A percentile compares a stretch with the other conserved stretches of the same genome.
These are phyloP conservation scores for Wickerhamomyces sp. DNA, from an alignment of 1,139 yeast species.

Conservation along the genomic window DNA sequence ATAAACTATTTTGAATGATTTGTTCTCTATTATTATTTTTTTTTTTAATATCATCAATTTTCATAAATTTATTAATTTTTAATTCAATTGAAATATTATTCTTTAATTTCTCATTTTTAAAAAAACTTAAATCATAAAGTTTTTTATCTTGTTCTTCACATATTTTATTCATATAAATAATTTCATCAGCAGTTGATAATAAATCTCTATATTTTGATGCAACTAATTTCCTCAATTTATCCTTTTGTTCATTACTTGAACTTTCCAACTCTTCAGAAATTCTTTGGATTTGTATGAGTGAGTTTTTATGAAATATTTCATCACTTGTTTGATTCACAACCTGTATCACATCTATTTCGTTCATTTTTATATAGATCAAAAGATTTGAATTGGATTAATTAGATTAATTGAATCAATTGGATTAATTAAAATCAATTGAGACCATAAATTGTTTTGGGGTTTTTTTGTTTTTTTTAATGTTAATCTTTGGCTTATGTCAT, in stretches of 20 bases:
- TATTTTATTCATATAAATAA: constrained; percentile 46
- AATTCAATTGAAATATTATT: constrained; percentile 9
- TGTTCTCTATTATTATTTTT: background rate
- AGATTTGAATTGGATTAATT: too few species aligned
- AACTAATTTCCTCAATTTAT: constrained; percentile 48
- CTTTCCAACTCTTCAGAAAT: constrained; percentile 1
- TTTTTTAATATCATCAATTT: background rate
- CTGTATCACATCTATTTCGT: background rate
- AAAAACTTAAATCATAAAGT: constrained; percentile 17
- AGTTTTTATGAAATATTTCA: constrained; percentile 3
- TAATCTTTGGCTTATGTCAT: too few species aligned
- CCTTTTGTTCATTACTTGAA: constrained; percentile 28
- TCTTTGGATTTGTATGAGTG: constrained; percentile 2
- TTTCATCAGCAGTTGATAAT: constrained; percentile 63
- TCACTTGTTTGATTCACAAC: background rate
- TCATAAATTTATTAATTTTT: background rate
- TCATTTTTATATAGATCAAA: background rate
- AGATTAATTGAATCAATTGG: too few species aligned
- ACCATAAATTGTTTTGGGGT: too few species aligned
- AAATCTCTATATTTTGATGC: constrained; percentile 65
- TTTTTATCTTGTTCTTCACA: constrained; percentile 25
- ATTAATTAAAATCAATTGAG: too few species aligned
- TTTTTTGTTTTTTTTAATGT: too few species aligned
- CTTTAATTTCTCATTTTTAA: constrained; percentile 6
- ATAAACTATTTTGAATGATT: background rate